Evolutionary conservation across 2,329 filamentous ascomycete genomes (phyloP).

Genomic region (Raffaelea albimanens): DNA sequence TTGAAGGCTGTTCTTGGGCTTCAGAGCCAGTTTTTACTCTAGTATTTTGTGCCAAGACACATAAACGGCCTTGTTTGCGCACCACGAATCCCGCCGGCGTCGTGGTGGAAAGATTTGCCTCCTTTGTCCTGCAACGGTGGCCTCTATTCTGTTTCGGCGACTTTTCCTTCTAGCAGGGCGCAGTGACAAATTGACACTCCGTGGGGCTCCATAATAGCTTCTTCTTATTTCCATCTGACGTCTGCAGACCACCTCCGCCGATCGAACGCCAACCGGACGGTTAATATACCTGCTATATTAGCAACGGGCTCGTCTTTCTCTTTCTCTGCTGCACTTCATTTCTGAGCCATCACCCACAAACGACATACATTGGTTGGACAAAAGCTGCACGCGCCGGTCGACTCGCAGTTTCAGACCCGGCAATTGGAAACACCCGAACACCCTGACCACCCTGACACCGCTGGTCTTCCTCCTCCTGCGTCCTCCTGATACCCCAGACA

Average conservation of each 20-base stretch:
- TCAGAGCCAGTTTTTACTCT: too few relatives aligned
- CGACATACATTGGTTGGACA: conserved; percentile 3
- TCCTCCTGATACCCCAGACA: background rate
- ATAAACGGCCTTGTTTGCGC: too few relatives aligned
- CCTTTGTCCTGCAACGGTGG: background rate
- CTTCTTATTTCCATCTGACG: too few relatives aligned
- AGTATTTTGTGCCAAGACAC: too few relatives aligned
- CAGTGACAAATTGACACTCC: too few relatives aligned
- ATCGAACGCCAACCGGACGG: too few relatives aligned
- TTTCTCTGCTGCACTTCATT: background rate
- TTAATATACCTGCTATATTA: too few relatives aligned
- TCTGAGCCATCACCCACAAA: background rate
- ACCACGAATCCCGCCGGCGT: too few relatives aligned
- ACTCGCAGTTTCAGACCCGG: conserved; percentile 10
- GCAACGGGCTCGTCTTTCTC: background rate
- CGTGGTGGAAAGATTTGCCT: too few relatives aligned
- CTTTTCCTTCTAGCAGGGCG: background rate
- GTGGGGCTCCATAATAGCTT: too few relatives aligned
- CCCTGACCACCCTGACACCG: background rate
- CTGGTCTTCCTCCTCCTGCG: background rate
- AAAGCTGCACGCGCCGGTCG: background rate
- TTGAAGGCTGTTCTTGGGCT: too few relatives aligned
- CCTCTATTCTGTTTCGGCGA: background rate
- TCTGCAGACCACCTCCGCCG: too few relatives aligned
- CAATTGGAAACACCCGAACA: conserved; percentile 9